A percentile compares a stretch with the other conserved stretches of the same genome.
phyloP scores from a whole-genome alignment of 352 stramenopile genomes.

The Halophytophthora batemanensis region DNA sequence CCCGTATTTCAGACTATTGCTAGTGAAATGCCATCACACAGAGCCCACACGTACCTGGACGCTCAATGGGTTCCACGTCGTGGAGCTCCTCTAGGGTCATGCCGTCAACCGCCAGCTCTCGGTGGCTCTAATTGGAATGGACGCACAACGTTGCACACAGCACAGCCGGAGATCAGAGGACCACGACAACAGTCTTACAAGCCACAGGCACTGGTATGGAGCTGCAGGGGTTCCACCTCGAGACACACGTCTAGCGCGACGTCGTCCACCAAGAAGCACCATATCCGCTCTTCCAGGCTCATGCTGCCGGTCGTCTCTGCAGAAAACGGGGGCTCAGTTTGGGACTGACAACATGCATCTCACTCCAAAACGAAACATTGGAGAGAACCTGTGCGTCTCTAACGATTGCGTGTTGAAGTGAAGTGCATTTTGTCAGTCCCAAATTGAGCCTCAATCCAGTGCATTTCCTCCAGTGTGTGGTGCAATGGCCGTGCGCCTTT shows the following conservation, averaged over 20 bases:
- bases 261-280: constrained; percentile 55
- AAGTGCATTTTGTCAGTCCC: too few relatives aligned
- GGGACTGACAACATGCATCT: too few relatives aligned
- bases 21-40: too few relatives aligned
- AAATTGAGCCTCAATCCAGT: too few relatives aligned
- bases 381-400: too few relatives aligned
- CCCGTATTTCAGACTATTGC: too few relatives aligned
- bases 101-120: constrained; percentile 50
- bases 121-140: constrained; percentile 43
- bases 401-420: too few relatives aligned
- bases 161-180: not conserved
- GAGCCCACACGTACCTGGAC: constrained; percentile 15
- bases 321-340: too few relatives aligned
- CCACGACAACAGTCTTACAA: not conserved
- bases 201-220: too few relatives aligned
- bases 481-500: too few relatives aligned
- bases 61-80: constrained; percentile 58
- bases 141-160: not conserved
- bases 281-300: constrained; percentile 51
- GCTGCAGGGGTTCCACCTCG: constrained; percentile 28
- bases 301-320: not conserved
- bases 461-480: too few relatives aligned
- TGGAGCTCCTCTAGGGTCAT: constrained; percentile 73
- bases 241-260: constrained; percentile 67
- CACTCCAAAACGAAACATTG: too few relatives aligned